Evolutionary conservation across 768 basidiomycete species (phyloP), one percentile per base, ranked within the genome.

Genomic region (Mycena venus): DNA sequence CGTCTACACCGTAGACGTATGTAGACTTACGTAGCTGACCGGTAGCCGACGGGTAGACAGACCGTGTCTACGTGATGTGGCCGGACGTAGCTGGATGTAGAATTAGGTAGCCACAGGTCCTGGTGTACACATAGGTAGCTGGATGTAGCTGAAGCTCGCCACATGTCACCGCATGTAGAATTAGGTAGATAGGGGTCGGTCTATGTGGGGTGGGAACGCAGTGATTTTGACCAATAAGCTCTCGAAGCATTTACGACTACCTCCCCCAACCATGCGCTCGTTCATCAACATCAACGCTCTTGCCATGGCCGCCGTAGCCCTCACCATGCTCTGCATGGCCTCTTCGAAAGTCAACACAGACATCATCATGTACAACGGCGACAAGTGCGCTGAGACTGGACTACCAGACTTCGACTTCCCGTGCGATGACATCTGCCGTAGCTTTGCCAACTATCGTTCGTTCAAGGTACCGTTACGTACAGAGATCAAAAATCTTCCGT

Each of bases 251-350:
- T 65, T 65, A 65, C 47, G 21, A 65, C 63, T 65, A 36, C 49
- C 47, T 65, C 63, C 51, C 63, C 34, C 63, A 65, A 12, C 49
- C 63, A 65, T 65, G 63, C 34, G n/a, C 12, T 65, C 63, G 31
- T 65, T 65, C 63, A 53, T 51, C n/a, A 65, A 65, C 49, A 65
- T 65, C 49, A 65, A 65, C 32, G 8, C 63, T 65, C 63, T 65
- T 49, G 47, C 47, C 47, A n/a, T 49, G 47, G 47, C 47, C 7
- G 21, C 21, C n/a, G 47, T 49, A 23, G 21, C 47, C 47, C n/a
- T 49, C 47, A 49, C 47, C n/a, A 12, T 23, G 21, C 47, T 49
- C 47, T 49, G 47, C 47, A 62, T 62, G 61, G 61, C 61, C 61
- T 42, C 61, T 62, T 62, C 61, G 40, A 66, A 64, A 34, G 63